Conservation (phyloP, 169 alveolate species). For the Plasmodium sp. region DNA sequence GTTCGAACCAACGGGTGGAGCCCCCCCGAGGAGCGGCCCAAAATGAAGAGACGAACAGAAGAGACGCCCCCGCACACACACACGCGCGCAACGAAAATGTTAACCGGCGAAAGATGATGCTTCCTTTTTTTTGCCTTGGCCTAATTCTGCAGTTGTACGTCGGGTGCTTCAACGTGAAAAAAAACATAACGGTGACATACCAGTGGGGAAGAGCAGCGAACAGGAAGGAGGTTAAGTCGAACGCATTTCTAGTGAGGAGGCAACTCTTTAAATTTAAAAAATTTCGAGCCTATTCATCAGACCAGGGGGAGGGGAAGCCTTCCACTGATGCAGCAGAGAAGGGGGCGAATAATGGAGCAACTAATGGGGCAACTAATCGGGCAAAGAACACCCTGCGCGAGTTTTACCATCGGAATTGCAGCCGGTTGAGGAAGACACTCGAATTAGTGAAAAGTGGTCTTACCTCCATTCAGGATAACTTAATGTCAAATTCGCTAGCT, state of each 20-base stretch:
- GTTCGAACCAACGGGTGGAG: neutral
- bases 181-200: neutral
- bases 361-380: no score
- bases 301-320: neutral
- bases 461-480: neutral
- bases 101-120: slow-evolving; percentile 15
- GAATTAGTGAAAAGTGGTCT: neutral
- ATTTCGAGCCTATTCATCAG: neutral
- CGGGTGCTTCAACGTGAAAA: neutral
- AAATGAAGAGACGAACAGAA: neutral
- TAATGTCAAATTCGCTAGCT: neutral
- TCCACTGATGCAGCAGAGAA: neutral
- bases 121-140: slow-evolving; percentile 1
- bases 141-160: slow-evolving; percentile 1
- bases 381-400: neutral
- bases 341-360: neutral
- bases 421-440: neutral
- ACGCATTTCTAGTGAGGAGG: neutral
- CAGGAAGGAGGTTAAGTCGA: neutral
- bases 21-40: neutral
- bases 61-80: neutral
- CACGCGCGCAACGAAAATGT: neutral
- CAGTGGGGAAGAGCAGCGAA: neutral
- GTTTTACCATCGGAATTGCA: slow-evolving; percentile 9
- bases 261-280: slow-evolving; percentile 4